phyloP scores from a whole-genome alignment of 495 filamentous ascomycete genomes.

The Arthonia radiata region DNA sequence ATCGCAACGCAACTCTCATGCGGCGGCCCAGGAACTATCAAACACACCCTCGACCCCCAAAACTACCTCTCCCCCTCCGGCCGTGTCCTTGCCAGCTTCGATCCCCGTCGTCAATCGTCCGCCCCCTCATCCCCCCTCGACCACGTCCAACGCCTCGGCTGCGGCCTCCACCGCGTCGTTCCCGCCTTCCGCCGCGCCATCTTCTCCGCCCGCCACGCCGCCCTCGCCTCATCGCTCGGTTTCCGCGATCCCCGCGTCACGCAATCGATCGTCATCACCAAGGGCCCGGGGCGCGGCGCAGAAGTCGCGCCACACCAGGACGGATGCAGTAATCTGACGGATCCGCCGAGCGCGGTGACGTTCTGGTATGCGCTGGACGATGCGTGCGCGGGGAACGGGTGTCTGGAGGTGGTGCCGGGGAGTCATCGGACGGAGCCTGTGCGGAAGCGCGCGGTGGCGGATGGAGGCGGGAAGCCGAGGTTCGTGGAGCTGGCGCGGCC shows the following conservation, averaged over 20 bases:
- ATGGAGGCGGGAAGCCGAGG: too few species aligned
- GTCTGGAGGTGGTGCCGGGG: too few species aligned
- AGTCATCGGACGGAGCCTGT: too few species aligned
- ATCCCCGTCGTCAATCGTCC: too few species aligned
- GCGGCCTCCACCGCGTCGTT: slow-evolving; percentile 2
- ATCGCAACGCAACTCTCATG: too few species aligned
- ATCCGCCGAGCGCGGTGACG: slow-evolving; percentile 2
- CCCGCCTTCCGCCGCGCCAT: slow-evolving; percentile 1
- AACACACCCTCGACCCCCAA: too few species aligned
- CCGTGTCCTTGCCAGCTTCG: too few species aligned
- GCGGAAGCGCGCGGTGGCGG: too few species aligned
- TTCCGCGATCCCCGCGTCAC: slow-evolving; percentile 4
- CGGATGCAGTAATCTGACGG: slow-evolving; percentile 2
- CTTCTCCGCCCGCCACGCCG: slow-evolving; percentile 1
- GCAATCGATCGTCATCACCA: slow-evolving; percentile 2
- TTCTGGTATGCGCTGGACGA: slow-evolving; percentile 5
- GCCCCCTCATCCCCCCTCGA: slow-evolving; percentile 2
- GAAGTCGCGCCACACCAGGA: slow-evolving; percentile 3
- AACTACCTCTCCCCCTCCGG: too few species aligned
- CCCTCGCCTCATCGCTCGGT: slow-evolving; percentile 1
- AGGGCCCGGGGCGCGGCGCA: slow-evolving; percentile 2
- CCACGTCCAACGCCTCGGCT: slow-evolving; percentile 2
- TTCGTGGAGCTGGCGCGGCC: too few species aligned
- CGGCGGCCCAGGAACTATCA: too few species aligned
- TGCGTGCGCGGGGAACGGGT: too few species aligned